These are phyloP conservation scores for Houttuynia cordata DNA, from an alignment of 164 flowering plant genomes.

Conservation along the genomic window DNA sequence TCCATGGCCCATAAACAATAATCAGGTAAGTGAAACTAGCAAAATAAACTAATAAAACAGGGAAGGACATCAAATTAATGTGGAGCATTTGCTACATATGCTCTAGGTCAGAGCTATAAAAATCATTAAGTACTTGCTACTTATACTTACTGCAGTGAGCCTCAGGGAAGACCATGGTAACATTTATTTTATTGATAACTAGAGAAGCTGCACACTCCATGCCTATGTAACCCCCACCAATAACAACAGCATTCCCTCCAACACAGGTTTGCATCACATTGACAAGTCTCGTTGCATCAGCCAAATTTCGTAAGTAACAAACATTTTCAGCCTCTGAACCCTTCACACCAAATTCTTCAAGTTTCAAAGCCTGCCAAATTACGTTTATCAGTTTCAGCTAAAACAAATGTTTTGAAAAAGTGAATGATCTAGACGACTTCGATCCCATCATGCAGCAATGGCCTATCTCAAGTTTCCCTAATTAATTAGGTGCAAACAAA, in stretches of 20 bases:
- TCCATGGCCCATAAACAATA: no score
- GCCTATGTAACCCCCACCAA: slow-evolving; percentile 97
- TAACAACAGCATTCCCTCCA: slow-evolving; percentile 88
- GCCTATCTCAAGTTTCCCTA: no score
- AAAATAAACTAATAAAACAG: background rate
- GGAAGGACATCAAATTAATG: background rate
- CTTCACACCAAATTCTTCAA: slow-evolving; percentile 84
- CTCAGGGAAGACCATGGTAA: slow-evolving; percentile 95
- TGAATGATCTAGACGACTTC: no score
- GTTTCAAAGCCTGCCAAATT: slow-evolving; percentile 68
- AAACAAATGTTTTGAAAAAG: no score
- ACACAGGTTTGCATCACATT: slow-evolving; percentile 50
- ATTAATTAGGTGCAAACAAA: background rate
- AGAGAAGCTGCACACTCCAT: slow-evolving; percentile 99
- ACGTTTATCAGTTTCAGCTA: slow-evolving; percentile 6
- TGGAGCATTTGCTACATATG: background rate
- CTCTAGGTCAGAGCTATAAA: background rate
- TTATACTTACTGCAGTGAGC: slow-evolving; percentile 74
- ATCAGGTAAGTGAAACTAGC: no score
- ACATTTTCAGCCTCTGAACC: slow-evolving; percentile 87
- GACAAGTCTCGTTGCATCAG: slow-evolving; percentile 83
- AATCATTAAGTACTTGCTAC: background rate
- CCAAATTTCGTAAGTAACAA: slow-evolving; percentile 77
- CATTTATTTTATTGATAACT: slow-evolving; percentile 73
- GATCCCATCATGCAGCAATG: no score